phyloP scores from a whole-genome alignment of 2,329 filamentous ascomycete genomes.

The Pseudocercospora ulei region DNA sequence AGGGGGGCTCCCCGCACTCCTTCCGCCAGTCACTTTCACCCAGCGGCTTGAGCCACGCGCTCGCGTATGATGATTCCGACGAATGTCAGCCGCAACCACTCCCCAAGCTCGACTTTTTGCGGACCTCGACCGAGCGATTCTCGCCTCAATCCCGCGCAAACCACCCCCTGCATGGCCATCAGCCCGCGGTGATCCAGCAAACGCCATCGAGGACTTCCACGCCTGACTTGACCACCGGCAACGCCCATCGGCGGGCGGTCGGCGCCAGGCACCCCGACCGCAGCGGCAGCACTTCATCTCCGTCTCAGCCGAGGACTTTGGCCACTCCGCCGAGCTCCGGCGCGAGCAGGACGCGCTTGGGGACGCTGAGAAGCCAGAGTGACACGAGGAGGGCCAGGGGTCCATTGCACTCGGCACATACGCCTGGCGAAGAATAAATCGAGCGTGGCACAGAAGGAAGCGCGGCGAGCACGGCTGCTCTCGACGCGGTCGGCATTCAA shows the following conservation, averaged over 20 bases:
- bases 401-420: constrained; percentile 18
- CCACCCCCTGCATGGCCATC: constrained; percentile 15
- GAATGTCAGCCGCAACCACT: constrained; percentile 17
- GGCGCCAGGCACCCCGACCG: constrained; percentile 15
- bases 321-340: constrained; percentile 19
- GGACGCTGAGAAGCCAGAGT: constrained; percentile 17
- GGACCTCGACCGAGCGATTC: constrained; percentile 8
- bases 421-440: constrained; percentile 6
- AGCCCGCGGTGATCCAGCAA: constrained; percentile 18
- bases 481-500: no score
- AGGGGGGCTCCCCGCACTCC: constrained; percentile 11
- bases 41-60: constrained; percentile 4
- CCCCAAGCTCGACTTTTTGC: constrained; percentile 16
- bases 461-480: background rate
- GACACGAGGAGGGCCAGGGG: constrained; percentile 22
- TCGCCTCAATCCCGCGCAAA: constrained; percentile 1
- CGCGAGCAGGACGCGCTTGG: constrained; percentile 16
- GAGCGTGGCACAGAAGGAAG: background rate
- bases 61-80: constrained; percentile 20
- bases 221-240: constrained; percentile 17
- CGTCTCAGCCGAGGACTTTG: constrained; percentile 6
- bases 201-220: constrained; percentile 24
- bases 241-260: constrained; percentile 16
- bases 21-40: constrained; percentile 12
- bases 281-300: constrained; percentile 6